phyloP scores from a whole-genome alignment of 305 asterid species.

The Solanum hybrid region DNA sequence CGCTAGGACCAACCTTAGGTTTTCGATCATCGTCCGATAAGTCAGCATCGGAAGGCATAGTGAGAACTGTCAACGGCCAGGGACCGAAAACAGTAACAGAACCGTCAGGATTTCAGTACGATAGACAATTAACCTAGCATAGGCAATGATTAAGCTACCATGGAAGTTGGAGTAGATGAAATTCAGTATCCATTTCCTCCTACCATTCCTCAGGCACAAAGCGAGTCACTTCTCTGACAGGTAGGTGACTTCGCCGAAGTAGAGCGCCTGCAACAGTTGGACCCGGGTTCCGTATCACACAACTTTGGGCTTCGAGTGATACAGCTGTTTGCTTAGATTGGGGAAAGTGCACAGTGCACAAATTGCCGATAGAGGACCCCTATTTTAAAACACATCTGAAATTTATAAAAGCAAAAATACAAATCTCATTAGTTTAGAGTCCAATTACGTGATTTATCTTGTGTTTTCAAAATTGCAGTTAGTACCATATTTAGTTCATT shows the following conservation, averaged over 20 bases:
- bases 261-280: background rate
- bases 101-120: background rate
- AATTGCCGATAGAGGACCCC: background rate
- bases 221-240: background rate
- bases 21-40: conserved; percentile 31
- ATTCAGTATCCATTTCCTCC: background rate
- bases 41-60: conserved; percentile 3
- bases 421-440: background rate
- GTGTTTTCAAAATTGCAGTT: background rate
- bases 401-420: background rate
- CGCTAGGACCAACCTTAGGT: conserved; percentile 30
- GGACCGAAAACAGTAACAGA: background rate
- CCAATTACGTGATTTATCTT: background rate
- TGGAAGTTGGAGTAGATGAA: background rate
- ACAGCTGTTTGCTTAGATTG: background rate
- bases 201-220: background rate
- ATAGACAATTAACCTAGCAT: background rate
- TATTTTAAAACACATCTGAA: background rate
- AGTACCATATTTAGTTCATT: background rate
- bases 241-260: background rate
- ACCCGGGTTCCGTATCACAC: background rate
- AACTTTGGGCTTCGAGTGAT: background rate
- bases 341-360: background rate
- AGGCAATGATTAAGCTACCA: background rate
- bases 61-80: background rate